Conservation (phyloP, 2,329 filamentous ascomycete genomes). For the Penicillium sp. region DNA sequence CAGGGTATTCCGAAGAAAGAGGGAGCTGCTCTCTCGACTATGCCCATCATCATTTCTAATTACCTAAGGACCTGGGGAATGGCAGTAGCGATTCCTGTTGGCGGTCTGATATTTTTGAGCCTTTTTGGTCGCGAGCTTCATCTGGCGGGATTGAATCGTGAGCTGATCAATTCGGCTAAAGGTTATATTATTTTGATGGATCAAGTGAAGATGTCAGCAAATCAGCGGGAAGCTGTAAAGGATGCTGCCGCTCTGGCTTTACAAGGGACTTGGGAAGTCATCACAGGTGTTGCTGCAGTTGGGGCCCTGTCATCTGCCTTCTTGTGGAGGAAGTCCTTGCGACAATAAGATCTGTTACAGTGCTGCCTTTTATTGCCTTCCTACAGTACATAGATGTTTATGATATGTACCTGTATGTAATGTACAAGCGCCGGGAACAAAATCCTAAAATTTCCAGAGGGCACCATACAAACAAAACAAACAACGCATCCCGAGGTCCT, state of each 20-base stretch:
- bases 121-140: constrained; percentile 37
- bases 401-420: too few relatives aligned
- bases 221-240: constrained; percentile 16
- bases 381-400: too few relatives aligned
- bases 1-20: constrained; percentile 47
- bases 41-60: constrained; percentile 20
- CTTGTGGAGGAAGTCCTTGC: constrained; percentile 17
- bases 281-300: constrained; percentile 31
- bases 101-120: constrained; percentile 48
- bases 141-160: constrained; percentile 9
- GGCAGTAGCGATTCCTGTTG: constrained; percentile 49
- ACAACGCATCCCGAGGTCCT: too few relatives aligned
- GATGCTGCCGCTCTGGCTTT: constrained; percentile 27
- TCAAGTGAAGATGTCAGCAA: constrained; percentile 17
- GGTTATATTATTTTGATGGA: constrained; percentile 21
- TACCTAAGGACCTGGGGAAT: constrained; percentile 45
- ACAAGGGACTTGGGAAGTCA: constrained; percentile 31
- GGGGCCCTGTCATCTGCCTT: constrained; percentile 28
- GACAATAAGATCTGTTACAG: background rate
- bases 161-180: constrained; percentile 18
- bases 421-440: too few relatives aligned
- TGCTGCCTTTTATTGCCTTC: too few relatives aligned
- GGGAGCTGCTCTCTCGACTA: constrained; percentile 37
- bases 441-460: too few relatives aligned
- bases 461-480: too few relatives aligned